These are phyloP conservation scores for Paraconiothyrium brasiliense DNA, from an alignment of 2,329 filamentous ascomycete species.

Conservation along the genomic window DNA sequence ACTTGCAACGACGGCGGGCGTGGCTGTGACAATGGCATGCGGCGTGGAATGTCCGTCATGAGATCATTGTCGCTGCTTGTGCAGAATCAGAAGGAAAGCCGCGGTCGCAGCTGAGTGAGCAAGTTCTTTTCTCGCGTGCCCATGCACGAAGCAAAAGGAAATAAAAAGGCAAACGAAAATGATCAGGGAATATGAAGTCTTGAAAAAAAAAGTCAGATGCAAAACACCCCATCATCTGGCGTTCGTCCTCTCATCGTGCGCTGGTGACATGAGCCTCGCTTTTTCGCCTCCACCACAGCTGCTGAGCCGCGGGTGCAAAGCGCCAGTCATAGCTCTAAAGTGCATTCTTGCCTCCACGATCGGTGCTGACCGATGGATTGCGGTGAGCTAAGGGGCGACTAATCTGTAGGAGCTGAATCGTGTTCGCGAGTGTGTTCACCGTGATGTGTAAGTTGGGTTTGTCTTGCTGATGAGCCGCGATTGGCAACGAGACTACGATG, in stretches of 20 bases:
- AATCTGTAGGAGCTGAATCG: conserved; percentile 3
- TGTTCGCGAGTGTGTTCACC: conserved; percentile 2
- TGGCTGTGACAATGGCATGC: conserved; percentile 1
- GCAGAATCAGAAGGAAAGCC: neutral
- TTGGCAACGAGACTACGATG: too few species aligned
- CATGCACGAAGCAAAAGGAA: neutral
- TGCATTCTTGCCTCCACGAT: neutral
- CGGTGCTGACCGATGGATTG: conserved; percentile 2
- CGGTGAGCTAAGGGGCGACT: conserved; percentile 1
- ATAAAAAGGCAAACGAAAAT: conserved; percentile 4
- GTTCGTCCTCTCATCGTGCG: conserved; percentile 3
- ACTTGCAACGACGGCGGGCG: neutral
- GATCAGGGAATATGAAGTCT: neutral
- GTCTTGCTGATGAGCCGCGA: conserved; percentile 4
- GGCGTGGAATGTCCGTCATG: conserved; percentile 4
- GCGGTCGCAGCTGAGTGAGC: conserved; percentile 1
- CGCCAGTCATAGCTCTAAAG: neutral
- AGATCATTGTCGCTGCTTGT: neutral
- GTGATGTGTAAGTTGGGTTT: neutral
- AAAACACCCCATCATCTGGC: neutral
- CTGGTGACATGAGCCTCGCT: neutral
- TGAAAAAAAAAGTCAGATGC: neutral
- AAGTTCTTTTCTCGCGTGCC: neutral
- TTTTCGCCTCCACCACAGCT: conserved; percentile 10
- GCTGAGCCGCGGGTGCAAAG: neutral